Evolutionary conservation across 208 protist species (phyloP), one percentile per base, ranked within the genome.

Genomic region (Naegleria gruberi): DNA sequence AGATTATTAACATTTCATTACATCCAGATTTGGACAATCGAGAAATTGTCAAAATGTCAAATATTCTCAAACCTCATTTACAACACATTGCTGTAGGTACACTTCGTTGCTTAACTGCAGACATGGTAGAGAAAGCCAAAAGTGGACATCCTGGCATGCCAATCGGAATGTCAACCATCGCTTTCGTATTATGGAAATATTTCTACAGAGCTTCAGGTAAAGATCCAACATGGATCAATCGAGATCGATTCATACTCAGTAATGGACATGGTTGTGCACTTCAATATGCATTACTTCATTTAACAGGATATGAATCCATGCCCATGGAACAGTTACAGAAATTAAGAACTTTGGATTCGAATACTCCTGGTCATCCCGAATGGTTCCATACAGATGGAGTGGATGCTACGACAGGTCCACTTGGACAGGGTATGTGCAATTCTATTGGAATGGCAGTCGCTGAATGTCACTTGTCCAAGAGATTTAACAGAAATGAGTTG

Each of bases 351-450:
- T 55, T 98, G 0, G 91, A 94, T 77, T 96, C 95, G 83, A 95
- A 94, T 84, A 99, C 98, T n/a, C 98, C 99, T 41, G 99, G 99
- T 81, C 99, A 99, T 94, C 99, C 99, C 44, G 99, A 99, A 94
- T 94, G 93, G 89, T 91, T 94, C 90, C 45, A 91, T 44, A 97
- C 95, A 17, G 82, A 90, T 34, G 99, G 99, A 77, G 94, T 99
- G 90, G 99, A 99, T 94, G 98, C 99, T 26, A 99, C 99, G 41
- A 99, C 99, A 23, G 99, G 99, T 34, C 99, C 99, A 90, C 97
- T 99, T 41, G 99, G 99, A 47, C 98, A 99, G 94, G 99, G 99
- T 93, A 94, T 99, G 47, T 93, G 94, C 40, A 98, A 99, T 90
- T 98, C 96, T 34, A 98, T 99, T 90, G 99, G 99, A 87, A 91